Evolutionary conservation across 2,329 filamentous ascomycete species (phyloP).

Genomic region (Penicillium sp.): DNA sequence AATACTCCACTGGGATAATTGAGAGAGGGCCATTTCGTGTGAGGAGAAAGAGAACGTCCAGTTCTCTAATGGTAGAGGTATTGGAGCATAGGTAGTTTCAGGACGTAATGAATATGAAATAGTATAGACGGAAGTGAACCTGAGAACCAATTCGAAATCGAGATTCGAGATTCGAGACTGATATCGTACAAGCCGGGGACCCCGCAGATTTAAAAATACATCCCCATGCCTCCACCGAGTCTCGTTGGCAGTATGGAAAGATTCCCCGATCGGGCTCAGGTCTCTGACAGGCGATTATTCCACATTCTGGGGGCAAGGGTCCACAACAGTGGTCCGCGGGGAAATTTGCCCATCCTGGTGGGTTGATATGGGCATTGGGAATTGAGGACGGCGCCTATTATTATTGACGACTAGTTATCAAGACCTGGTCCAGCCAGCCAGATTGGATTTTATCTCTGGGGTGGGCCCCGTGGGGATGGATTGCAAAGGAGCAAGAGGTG

Average conservation of each 20-base stretch:
- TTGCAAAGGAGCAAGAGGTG: background rate
- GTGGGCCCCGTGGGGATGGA: background rate
- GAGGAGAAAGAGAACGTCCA: background rate
- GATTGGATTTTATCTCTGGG: background rate
- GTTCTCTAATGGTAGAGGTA: background rate
- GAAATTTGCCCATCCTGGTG: background rate
- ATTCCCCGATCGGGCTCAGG: background rate
- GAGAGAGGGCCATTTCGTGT: slow-evolving; percentile 12
- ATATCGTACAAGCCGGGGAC: background rate
- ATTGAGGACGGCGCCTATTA: no score
- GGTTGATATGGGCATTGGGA: no score
- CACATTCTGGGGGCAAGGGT: background rate
- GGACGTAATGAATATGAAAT: background rate
- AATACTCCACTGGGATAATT: slow-evolving; percentile 16
- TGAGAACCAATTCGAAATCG: background rate
- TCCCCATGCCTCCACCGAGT: background rate
- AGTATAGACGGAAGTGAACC: background rate
- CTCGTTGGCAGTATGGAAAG: background rate
- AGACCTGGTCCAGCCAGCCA: background rate
- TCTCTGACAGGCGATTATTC: background rate
- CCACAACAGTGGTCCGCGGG: background rate
- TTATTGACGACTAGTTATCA: background rate
- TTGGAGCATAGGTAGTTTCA: background rate
- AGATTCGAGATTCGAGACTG: background rate
- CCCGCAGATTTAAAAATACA: background rate